These are phyloP conservation scores for Heritiera littoralis DNA, from an alignment of 345 rosid species.

Conservation along the genomic window DNA sequence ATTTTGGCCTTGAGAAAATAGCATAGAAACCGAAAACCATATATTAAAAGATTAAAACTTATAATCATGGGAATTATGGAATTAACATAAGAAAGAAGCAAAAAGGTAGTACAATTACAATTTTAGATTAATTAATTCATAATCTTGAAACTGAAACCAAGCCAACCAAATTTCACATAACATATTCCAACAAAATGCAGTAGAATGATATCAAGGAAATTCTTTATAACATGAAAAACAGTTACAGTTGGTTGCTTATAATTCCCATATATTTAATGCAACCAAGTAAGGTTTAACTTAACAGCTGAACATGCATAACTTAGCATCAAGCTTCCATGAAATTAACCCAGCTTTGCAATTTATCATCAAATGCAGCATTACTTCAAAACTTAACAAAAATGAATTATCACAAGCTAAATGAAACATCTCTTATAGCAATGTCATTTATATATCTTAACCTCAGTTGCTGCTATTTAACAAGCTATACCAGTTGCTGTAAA, in stretches of 20 bases:
- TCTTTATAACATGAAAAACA: neutral
- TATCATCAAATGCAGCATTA: neutral
- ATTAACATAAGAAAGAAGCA: neutral
- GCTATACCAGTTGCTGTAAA: neutral
- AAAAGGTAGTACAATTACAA: neutral
- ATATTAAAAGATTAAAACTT: neutral
- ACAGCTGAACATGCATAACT: neutral
- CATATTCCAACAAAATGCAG: slow-evolving; percentile 1
- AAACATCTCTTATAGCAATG: neutral
- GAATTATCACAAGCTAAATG: neutral
- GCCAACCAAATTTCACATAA: slow-evolving; percentile 2
- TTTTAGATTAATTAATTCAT: neutral
- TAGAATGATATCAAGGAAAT: neutral
- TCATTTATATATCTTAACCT: neutral
- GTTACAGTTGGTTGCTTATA: neutral
- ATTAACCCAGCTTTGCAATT: neutral
- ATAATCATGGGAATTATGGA: neutral
- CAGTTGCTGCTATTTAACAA: neutral
- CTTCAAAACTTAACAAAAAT: neutral
- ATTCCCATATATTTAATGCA: neutral
- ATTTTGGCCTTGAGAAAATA: slow-evolving; percentile 59
- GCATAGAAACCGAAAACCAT: neutral
- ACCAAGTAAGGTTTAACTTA: neutral
- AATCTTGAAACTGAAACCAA: neutral
- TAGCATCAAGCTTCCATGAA: neutral